Evolutionary conservation across 371 early-diverging fungal species (phyloP).

Genomic region (Dinochytrium kinnereticum): DNA sequence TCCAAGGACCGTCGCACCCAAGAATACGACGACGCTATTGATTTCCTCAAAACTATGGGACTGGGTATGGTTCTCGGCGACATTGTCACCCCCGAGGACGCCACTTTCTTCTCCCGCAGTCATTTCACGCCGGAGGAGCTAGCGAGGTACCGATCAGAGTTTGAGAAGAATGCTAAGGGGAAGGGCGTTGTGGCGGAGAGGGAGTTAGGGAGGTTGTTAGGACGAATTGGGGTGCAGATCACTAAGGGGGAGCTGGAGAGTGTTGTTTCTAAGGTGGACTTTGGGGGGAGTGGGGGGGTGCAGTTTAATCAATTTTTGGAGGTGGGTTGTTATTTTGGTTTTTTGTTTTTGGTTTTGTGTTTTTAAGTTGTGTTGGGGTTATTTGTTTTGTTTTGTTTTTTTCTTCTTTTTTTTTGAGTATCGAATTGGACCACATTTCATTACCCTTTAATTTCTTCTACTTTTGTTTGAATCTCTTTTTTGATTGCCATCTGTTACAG

Average conservation of each 20-base stretch:
- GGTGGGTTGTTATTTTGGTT: conserved; percentile 39
- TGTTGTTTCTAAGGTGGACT: conserved; percentile 54
- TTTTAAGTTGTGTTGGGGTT: background rate
- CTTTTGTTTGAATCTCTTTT: too few species aligned
- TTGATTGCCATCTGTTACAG: too few species aligned
- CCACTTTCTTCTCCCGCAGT: conserved; percentile 63
- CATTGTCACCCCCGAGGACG: conserved; percentile 26
- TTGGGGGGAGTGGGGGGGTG: conserved; percentile 57
- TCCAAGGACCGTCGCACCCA: conserved; percentile 62
- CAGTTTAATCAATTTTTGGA: conserved; percentile 83
- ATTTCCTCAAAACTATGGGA: conserved; percentile 92
- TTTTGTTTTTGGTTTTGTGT: background rate
- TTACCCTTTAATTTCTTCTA: too few species aligned
- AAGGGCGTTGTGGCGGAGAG: conserved; percentile 59
- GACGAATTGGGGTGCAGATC: conserved; percentile 38
- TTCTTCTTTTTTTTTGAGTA: too few species aligned
- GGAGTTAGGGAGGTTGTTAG: conserved; percentile 44
- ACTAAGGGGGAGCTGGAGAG: conserved; percentile 21
- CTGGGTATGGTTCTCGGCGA: conserved; percentile 45
- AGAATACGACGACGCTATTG: conserved; percentile 73
- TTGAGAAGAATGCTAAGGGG: conserved; percentile 50
- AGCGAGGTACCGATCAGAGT: conserved; percentile 65
- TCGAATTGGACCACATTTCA: too few species aligned
- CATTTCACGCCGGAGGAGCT: conserved; percentile 77
- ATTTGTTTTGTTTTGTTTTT: too few species aligned